Base-by-base conservation (phyloP, 352 stramenopile genomes). In the Pythium aristosporum region DNA sequence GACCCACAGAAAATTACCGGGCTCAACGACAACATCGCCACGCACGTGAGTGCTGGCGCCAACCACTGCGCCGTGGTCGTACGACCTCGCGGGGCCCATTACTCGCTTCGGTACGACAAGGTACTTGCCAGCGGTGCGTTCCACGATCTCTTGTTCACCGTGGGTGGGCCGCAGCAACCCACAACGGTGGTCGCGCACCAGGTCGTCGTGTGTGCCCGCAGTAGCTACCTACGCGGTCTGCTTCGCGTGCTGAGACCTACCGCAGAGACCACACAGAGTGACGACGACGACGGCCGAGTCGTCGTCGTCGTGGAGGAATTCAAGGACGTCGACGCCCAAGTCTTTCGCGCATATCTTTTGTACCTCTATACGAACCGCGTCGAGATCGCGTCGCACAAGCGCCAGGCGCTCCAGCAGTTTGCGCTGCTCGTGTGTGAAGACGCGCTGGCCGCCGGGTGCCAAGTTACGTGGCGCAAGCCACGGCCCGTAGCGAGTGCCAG, bases 281-380 rank as follows among this genome's bases (percentile, higher is more conserved):
- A 13, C 3, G 34, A 39, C 34, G 34, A 39, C 34, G 34, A 73
- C 1, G 51, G 55, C 1, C 43, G 67, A 13, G 52, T 50, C 1
- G 25, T 76, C 9, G 44, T 89, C 0, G 57, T 72, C 16, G 65
- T 91, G 21, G 71, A 87, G 32, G 72, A 74, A 69, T 89, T 91
- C 30, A 36, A 54, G 30, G 80, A 89, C 50, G 77, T 88, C 2
- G 82, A 91, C 36, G 64, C 56, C 4, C 75, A 83, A 36, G 73
- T 94, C 0, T 80, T 91, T 37, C 79, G 73, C 20, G 75, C 82
- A n/a, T 83, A 89, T 47, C 65, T 94, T 46, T 32, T 54, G 21
- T 94, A 79, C 61, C 52, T 94, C 70, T 94, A 94, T 65, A 88
- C 82, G 10, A 80, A 83, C 42, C 82, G 80, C 25, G 59, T 92